Base-by-base conservation (phyloP, 73 alveolate genomes). In the Tetrahymena borealis region DNA sequence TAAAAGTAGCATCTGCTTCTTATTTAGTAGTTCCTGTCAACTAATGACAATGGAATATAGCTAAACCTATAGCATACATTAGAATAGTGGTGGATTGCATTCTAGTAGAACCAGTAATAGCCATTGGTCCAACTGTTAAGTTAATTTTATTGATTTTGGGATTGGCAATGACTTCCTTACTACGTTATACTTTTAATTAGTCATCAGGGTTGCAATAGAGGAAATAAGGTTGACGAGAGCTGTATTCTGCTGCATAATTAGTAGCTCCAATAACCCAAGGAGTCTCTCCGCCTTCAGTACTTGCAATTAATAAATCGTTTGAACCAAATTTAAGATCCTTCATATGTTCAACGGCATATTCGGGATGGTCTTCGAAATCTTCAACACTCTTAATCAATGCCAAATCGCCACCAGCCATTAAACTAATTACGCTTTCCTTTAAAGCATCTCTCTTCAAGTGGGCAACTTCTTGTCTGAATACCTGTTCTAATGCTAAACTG, bases 331-430 rank as follows among this genome's bases (percentile, higher is more conserved):
- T 90, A 7, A 93, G 78, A 32, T 93, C 95, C 60, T 93, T 85
- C 78, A 93, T 79, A 79, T 93, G 40, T 41, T 93, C 42, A 31
- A 92, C 95, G 18, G 93, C 95, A 93, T 79, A 93, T 85, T 93
- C 95, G n/a, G 95, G 95, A 39, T 93, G 93, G 33, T 93, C 95
- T 85, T 93, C 95, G 33, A 93, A 93, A 93, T 93, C 95, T 39
- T 93, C 95, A 37, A 93, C 95, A 33, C 93, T 78, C 39, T 91
- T 92, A 11, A 93, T 93, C 36, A 93, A 79, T 39, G 95, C 95
- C 18, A 93, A 91, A 40, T 93, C 95, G 31, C 95, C 95, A 32
- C 95, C 95, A 39, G 95, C 90, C 95, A 93, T 93, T 79, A 93
- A 85, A 15, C 93, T 79, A 33, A 85, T 90, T 24, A 93, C 91